Evolutionary conservation across 495 filamentous ascomycete genomes (phyloP).

Genomic region (Aspergillus olivimuriae): DNA sequence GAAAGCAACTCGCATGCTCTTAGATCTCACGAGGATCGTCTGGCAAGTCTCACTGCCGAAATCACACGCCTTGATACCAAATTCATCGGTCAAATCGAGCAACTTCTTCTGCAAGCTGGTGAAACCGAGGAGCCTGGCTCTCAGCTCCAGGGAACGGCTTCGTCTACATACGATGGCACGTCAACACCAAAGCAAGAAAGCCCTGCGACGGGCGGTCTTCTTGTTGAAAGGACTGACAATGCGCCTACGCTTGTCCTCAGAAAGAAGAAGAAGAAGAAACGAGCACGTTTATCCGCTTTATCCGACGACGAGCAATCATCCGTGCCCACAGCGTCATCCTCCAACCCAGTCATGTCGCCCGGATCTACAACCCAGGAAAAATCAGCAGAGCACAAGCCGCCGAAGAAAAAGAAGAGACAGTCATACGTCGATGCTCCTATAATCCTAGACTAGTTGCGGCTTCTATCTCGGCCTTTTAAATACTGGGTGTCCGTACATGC

Average conservation of each 20-base stretch:
- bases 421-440: too few relatives aligned
- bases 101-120: too few relatives aligned
- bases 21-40: too few relatives aligned
- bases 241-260: too few relatives aligned
- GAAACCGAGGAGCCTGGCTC: not conserved
- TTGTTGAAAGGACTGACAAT: too few relatives aligned
- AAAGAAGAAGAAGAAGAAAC: constrained; percentile 12
- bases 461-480: too few relatives aligned
- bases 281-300: not conserved
- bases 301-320: constrained; percentile 11
- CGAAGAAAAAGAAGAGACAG: constrained; percentile 1
- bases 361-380: not conserved
- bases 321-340: not conserved
- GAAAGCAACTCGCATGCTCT: too few relatives aligned
- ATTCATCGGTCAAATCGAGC: too few relatives aligned
- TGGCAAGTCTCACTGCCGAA: too few relatives aligned
- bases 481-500: too few relatives aligned
- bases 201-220: not conserved
- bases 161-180: not conserved
- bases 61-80: too few relatives aligned
- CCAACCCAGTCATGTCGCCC: not conserved
- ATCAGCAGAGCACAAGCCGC: not conserved
- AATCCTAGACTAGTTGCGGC: too few relatives aligned
- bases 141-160: not conserved
- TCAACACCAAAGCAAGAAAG: not conserved